phyloP scores from a whole-genome alignment of 1,284 basidiomycete genomes.

The Mycosarcoma maydis region DNA sequence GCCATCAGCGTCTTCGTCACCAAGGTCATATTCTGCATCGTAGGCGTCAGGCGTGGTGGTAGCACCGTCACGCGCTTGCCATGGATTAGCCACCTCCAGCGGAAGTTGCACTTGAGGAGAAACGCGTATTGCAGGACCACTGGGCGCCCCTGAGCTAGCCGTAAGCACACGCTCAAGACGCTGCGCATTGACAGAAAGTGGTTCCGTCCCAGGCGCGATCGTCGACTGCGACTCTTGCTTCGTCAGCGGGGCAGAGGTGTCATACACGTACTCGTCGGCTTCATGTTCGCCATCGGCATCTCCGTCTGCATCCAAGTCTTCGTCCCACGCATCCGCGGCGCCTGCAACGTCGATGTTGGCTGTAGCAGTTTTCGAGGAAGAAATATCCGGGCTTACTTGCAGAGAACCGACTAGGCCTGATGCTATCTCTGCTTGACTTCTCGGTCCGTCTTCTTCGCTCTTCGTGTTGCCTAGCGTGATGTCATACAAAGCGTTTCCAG shows the following conservation, averaged over 20 bases:
- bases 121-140: background rate
- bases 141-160: slow-evolving; percentile 17
- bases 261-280: slow-evolving; percentile 8
- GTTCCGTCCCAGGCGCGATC: background rate
- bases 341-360: background rate
- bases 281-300: slow-evolving; percentile 38
- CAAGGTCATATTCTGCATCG: slow-evolving; percentile 14
- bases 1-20: slow-evolving; percentile 42
- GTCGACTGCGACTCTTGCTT: background rate
- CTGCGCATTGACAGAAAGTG: slow-evolving; percentile 30
- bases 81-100: slow-evolving; percentile 4
- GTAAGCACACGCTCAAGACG: slow-evolving; percentile 24
- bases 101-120: slow-evolving; percentile 1
- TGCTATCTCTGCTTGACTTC: background rate
- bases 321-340: slow-evolving; percentile 6
- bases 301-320: slow-evolving; percentile 21
- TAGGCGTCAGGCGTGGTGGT: slow-evolving; percentile 11
- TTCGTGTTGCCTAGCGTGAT: slow-evolving; percentile 1
- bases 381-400: background rate
- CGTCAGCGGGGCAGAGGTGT: background rate
- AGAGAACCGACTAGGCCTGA: background rate
- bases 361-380: background rate
- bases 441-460: background rate
- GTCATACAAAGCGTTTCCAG: slow-evolving; percentile 15
- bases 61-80: slow-evolving; percentile 2